Evolutionary conservation across 2,329 filamentous ascomycete species (phyloP), one percentile per base, ranked within the genome.

Genomic region (Xylaria sp.): DNA sequence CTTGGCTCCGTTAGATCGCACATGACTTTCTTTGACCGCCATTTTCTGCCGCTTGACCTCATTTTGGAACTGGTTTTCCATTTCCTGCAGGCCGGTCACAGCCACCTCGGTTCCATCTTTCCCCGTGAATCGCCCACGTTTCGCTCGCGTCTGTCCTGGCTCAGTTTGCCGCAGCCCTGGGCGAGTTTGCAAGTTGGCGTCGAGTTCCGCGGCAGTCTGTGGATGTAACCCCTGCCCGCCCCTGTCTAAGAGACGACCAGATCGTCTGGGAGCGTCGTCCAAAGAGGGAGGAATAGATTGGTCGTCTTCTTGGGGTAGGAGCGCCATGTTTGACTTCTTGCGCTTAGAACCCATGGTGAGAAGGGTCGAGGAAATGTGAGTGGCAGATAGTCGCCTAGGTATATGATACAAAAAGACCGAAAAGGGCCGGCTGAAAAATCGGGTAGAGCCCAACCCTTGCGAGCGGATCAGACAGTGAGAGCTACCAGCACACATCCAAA

Each of bases 31-130:
- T 66, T 85, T 80, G 2, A 87, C 70, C n/a, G 83, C 83, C 0
- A 82, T 72, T 42, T 85, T 84, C 69, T 87, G 84, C 25, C 76
- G 79, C 65, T 84, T 84, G 10, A 82, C 81, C 5, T 79, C 80
- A 4, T 77, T 78, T 32, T 82, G 80, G 2, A 87, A 74, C n/a
- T 79, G 78, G 18, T 81, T 76, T 54, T 87, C 85, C 84, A 87
- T 86, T 71, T 84, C 79, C 5, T 79, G 81, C 29, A 87, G 77
- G n/a, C 81, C 79, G n/a, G 80, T 79, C 68, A 84, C 80, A 21
- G 83, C 83, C 2, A 78, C 70, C 9, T 82, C 75, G 5, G 85
- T 78, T 1, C 75, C 77, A 10, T 79, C 74, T 1, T 68, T 66
- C 6, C 65, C 73, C n/a, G 70, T 40, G 13, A 54, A 44, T 32